A percentile compares a stretch with the other conserved stretches of the same genome.
These are phyloP conservation scores for Rhizopogon hawkerae DNA, from an alignment of 1,284 basidiomycete genomes.

Conservation along the genomic window DNA sequence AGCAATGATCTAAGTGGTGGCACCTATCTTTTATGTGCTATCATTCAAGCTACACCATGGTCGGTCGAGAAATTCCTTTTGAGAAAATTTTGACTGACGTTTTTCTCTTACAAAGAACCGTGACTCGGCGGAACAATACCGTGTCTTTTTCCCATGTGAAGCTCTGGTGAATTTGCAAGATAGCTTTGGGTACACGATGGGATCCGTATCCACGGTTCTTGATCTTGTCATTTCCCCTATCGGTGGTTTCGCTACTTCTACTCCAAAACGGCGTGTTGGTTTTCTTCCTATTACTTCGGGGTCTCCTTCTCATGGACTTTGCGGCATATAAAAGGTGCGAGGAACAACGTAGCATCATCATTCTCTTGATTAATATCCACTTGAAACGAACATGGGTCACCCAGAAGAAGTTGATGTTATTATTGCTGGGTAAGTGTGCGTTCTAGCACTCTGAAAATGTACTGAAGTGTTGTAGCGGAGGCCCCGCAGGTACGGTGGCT, in stretches of 20 bases:
- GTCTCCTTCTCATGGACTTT: constrained; percentile 5
- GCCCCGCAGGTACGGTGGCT: constrained; percentile 43
- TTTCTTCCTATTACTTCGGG: constrained; percentile 2
- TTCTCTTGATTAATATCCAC: neutral
- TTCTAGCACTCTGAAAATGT: neutral
- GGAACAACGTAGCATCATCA: neutral
- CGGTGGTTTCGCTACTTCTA: neutral
- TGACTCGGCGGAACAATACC: neutral
- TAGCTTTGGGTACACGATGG: neutral
- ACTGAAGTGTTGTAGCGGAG: constrained; percentile 37
- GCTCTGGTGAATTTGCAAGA: neutral
- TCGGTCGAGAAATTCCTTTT: neutral
- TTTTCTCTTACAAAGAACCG: neutral
- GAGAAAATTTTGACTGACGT: no score
- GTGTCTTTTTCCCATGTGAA: neutral
- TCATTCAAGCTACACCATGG: no score
- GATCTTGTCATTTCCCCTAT: neutral
- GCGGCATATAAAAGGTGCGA: constrained; percentile 12
- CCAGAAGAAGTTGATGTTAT: constrained; percentile 71
- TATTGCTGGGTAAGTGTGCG: constrained; percentile 37
- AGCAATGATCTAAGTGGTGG: neutral
- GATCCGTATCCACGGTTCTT: neutral
- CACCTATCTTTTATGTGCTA: neutral
- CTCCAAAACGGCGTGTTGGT: neutral
- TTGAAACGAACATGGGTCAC: constrained; percentile 34